Evolutionary conservation across 495 filamentous ascomycete species (phyloP), one percentile per base, ranked within the genome.

Genomic region (Penicillium longicatenatum): DNA sequence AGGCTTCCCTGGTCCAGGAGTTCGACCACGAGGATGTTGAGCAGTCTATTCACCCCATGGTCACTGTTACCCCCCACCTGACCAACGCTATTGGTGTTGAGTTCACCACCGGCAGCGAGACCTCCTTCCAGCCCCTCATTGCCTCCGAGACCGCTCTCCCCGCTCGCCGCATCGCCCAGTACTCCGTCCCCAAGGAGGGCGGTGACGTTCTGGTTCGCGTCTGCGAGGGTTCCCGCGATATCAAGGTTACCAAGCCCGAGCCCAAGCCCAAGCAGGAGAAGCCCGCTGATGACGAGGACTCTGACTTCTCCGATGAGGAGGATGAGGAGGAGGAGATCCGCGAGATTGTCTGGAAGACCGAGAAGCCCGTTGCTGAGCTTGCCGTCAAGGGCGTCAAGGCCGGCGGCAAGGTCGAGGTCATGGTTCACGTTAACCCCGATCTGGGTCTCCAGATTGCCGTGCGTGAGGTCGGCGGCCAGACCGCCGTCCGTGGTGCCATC

Each of bases 21-120:
- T 98, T 94, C 71, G 94, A 98, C 52, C 76, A 82, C 53, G 90
- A 92, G 52, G 95, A 98, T 69, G 96, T 98, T 61, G 89, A 93
- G 67, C 91, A 97, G 75, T 95, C 90, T 11, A 95, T 91, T 41
- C 94, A 98, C 80, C 91, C 94, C 35, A 89, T 91, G 68, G 92
- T 98, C 51, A 98, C 94, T 16, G 92, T 90, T 17, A 92, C 93
- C 30, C 90, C 92, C 39, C 94, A 98, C 75, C 84, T 96, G 57
- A 80, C 81, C 60, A 89, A 91, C 64, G 89, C 93, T 22, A 91
- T 98, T 56, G 94, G 94, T 66, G 88, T 97, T 19, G 80, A 96
- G 59, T 83, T 90, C 58, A 77, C 85, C 43, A 80, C 86, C n/a
- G 80, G 78, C 42, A 83, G 86, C 35, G 39, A 79, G 76, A 57